Evolutionary conservation across 441 rosid genomes (phyloP).

Genomic region (Gossypium armourianum): DNA sequence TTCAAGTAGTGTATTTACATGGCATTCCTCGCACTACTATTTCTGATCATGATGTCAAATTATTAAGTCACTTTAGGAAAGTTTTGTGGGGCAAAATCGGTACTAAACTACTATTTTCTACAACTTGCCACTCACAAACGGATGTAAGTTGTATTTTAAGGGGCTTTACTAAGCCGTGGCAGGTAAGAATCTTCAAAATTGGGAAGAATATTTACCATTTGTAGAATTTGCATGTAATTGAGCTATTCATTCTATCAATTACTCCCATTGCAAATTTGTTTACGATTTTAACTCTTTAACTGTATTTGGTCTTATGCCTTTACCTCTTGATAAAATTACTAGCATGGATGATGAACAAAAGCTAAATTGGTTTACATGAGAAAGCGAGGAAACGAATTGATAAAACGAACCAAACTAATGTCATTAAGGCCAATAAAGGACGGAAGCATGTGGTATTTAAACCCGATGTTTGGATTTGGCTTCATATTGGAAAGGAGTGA

Average conservation of each 20-base stretch:
- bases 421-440: background rate
- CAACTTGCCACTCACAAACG: background rate
- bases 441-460: background rate
- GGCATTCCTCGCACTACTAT: too few species aligned
- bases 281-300: background rate
- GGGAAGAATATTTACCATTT: background rate
- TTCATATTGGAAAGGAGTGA: background rate
- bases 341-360: background rate
- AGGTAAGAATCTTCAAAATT: background rate
- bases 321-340: background rate
- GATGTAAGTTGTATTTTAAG: background rate
- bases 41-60: background rate
- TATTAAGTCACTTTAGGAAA: background rate
- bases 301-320: background rate
- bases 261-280: background rate
- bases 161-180: background rate
- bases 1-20: too few species aligned
- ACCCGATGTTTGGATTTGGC: background rate
- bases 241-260: background rate
- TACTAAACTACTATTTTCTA: background rate
- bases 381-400: background rate
- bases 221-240: background rate
- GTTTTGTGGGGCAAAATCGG: background rate
- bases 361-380: background rate
- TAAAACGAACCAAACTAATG: background rate